Conservation (phyloP, 208 protist genomes). For the Wallacemonas collosoma region DNA sequence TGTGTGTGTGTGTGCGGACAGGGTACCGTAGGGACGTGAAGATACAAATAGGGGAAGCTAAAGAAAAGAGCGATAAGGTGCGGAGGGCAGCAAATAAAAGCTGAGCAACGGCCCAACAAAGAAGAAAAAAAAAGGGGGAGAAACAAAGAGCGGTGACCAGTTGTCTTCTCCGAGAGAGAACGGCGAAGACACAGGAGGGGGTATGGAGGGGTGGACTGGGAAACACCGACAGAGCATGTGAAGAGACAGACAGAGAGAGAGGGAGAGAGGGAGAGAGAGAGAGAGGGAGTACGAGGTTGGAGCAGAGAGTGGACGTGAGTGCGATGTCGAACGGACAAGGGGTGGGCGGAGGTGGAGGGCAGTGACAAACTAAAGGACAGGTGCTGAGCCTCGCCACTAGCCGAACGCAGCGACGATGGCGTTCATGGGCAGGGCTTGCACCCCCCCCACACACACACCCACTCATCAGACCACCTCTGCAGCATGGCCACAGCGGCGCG, state of each 20-base stretch:
- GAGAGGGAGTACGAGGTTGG: conserved; percentile 2
- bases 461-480: no score
- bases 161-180: neutral
- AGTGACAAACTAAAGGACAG: no score
- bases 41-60: no score
- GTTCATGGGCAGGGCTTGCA: no score
- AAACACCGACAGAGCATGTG: neutral
- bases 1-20: neutral
- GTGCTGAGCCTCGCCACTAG: no score
- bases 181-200: neutral
- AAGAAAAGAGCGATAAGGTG: no score
- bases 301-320: neutral
- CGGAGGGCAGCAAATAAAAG: no score
- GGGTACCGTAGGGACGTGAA: neutral
- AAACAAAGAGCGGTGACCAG: neutral
- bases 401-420: no score
- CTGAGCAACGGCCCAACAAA: neutral
- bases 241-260: conserved; percentile 4
- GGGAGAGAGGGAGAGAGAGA: conserved; percentile 2
- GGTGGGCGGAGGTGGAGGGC: no score
- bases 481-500: no score
- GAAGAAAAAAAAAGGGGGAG: neutral
- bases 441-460: no score
- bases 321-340: no score
- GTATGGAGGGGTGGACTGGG: neutral